phyloP scores from a whole-genome alignment of 805 yeast genomes.

The Starmera pachycereana region DNA sequence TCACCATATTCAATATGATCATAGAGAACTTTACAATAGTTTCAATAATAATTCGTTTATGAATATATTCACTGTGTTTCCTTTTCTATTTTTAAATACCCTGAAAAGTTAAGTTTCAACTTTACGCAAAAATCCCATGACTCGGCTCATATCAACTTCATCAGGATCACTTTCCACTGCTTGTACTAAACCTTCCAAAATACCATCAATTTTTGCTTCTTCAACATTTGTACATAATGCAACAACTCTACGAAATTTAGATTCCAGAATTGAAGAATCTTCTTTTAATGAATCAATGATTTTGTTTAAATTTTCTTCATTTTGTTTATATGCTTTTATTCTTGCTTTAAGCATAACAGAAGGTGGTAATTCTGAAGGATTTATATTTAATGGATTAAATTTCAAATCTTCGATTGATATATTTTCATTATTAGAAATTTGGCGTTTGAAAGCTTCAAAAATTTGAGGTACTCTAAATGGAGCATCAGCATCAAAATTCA shows the following conservation, averaged over 20 bases:
- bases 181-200: slow-evolving; percentile 75
- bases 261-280: slow-evolving; percentile 48
- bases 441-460: slow-evolving; percentile 40
- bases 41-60: too few relatives aligned
- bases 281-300: slow-evolving; percentile 44
- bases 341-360: slow-evolving; percentile 56
- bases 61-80: too few relatives aligned
- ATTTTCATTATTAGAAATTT: slow-evolving; percentile 19
- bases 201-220: slow-evolving; percentile 65
- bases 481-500: slow-evolving; percentile 77
- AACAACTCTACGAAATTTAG: slow-evolving; percentile 80
- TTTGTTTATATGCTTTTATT: slow-evolving; percentile 66
- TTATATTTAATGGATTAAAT: slow-evolving; percentile 10
- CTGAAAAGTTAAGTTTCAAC: slow-evolving; percentile 21
- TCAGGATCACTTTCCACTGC: slow-evolving; percentile 86
- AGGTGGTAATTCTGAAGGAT: slow-evolving; percentile 22
- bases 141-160: slow-evolving; percentile 48
- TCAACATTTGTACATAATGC: slow-evolving; percentile 85
- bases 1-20: too few relatives aligned
- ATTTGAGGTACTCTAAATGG: slow-evolving; percentile 70
- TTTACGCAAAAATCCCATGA: slow-evolving; percentile 43
- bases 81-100: too few relatives aligned
- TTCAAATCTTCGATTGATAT: slow-evolving; percentile 19
- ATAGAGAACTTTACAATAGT: too few relatives aligned
- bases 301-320: slow-evolving; percentile 45